phyloP scores from a whole-genome alignment of 2,329 filamentous ascomycete species.

The Rhexocercosporidium sp. region DNA sequence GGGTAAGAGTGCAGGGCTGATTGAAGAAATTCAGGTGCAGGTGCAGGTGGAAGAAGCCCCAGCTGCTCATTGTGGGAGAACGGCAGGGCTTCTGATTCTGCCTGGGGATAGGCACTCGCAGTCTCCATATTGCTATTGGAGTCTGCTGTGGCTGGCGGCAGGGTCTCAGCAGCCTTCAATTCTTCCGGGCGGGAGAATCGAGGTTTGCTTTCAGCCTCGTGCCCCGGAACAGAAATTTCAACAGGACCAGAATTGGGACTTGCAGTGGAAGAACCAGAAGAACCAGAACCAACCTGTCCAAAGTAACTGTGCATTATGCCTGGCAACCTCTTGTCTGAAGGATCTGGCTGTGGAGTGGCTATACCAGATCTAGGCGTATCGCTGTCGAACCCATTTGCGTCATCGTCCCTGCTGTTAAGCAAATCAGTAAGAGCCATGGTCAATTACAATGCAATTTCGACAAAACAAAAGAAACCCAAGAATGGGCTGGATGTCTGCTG shows the following conservation, averaged over 20 bases:
- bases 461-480: not conserved
- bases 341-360: constrained; percentile 91
- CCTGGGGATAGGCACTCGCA: constrained; percentile 31
- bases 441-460: not conserved
- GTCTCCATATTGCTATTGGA: constrained; percentile 33
- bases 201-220: constrained; percentile 29
- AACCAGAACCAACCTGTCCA: constrained; percentile 96
- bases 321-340: constrained; percentile 91
- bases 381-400: constrained; percentile 78
- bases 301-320: constrained; percentile 96
- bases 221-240: constrained; percentile 38
- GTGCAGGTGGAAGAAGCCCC: constrained; percentile 34
- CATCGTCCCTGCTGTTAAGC: constrained; percentile 58
- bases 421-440: constrained; percentile 38
- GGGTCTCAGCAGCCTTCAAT: constrained; percentile 31
- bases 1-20: constrained; percentile 52
- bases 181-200: constrained; percentile 32
- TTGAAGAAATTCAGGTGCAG: constrained; percentile 26
- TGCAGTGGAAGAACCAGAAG: constrained; percentile 52
- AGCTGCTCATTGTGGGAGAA: constrained; percentile 34
- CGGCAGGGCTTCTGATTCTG: constrained; percentile 33
- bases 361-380: constrained; percentile 89
- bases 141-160: constrained; percentile 36
- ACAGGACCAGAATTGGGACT: constrained; percentile 38
- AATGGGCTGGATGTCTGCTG: not conserved